phyloP scores from a whole-genome alignment of 2,329 filamentous ascomycete species.

The Xylariaceae sp. region DNA sequence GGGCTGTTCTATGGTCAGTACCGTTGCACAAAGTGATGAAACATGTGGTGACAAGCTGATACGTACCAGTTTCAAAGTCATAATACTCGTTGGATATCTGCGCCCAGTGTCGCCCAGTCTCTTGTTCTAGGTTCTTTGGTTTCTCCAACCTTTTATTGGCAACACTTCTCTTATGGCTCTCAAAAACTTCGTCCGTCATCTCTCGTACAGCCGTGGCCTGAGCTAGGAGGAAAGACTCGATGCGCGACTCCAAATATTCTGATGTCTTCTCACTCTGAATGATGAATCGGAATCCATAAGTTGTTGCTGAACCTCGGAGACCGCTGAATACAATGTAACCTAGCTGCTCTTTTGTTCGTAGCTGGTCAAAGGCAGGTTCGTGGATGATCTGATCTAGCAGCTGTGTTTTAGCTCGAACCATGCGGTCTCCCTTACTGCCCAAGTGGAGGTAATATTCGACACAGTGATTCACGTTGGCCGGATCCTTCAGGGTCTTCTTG shows the following conservation, averaged over 20 bases:
- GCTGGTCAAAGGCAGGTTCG: slow-evolving; percentile 89
- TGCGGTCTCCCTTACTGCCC: slow-evolving; percentile 65
- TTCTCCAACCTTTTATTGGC: slow-evolving; percentile 86
- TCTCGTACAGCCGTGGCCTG: slow-evolving; percentile 64
- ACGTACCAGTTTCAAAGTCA: slow-evolving; percentile 79
- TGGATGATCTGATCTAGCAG: slow-evolving; percentile 87
- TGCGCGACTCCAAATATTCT: slow-evolving; percentile 78
- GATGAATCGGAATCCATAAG: slow-evolving; percentile 80
- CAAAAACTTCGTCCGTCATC: slow-evolving; percentile 82
- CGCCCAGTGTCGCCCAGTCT: slow-evolving; percentile 77
- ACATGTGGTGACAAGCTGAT: neutral
- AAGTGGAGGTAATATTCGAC: slow-evolving; percentile 74
- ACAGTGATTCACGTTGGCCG: slow-evolving; percentile 84
- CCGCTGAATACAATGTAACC: slow-evolving; percentile 95
- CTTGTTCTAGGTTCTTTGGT: slow-evolving; percentile 84
- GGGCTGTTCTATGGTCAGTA: slow-evolving; percentile 44
- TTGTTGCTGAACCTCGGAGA: slow-evolving; percentile 66
- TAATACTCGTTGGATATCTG: slow-evolving; percentile 84
- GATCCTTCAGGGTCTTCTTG: slow-evolving; percentile 75
- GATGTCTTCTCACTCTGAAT: slow-evolving; percentile 89
- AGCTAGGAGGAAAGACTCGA: slow-evolving; percentile 74
- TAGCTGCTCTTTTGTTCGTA: slow-evolving; percentile 94
- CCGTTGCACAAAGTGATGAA: slow-evolving; percentile 14
- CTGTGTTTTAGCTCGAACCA: slow-evolving; percentile 69
- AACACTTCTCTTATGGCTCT: slow-evolving; percentile 84